Conservation (phyloP, 176 grass and related monocot genomes). For the Eragrostis curvula region DNA sequence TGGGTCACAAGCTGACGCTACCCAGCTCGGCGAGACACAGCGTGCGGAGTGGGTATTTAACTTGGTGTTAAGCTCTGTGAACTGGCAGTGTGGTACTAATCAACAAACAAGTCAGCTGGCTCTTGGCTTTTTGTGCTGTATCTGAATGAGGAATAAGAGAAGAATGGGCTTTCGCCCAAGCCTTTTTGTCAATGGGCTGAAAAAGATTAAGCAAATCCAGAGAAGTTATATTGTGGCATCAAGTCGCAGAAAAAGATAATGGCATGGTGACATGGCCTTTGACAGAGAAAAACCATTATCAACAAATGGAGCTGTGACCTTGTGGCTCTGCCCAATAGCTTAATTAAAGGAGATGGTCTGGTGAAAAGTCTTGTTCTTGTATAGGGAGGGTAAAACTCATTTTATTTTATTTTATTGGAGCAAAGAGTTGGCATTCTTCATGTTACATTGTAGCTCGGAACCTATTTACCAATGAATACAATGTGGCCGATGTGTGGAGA, state of each 20-base stretch:
- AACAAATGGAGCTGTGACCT: no score
- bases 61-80: neutral
- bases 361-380: no score
- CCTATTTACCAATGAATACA: neutral
- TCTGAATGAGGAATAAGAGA: neutral
- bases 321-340: no score
- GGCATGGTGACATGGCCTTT: no score
- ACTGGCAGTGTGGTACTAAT: slow-evolving; percentile 17
- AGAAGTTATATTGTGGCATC: neutral
- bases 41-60: neutral
- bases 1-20: slow-evolving; percentile 30
- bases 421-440: no score
- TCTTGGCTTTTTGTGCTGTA: neutral
- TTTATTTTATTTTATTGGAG: no score
- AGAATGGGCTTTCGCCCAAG: neutral
- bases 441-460: neutral
- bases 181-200: neutral
- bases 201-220: neutral
- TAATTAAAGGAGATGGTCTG: no score
- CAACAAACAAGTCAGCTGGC: neutral
- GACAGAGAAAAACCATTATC: no score
- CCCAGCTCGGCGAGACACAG: neutral
- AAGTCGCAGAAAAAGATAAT: no score
- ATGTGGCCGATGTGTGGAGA: neutral
- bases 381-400: no score